Conservation (phyloP, 805 yeast genomes). For the Ogataea pini region DNA sequence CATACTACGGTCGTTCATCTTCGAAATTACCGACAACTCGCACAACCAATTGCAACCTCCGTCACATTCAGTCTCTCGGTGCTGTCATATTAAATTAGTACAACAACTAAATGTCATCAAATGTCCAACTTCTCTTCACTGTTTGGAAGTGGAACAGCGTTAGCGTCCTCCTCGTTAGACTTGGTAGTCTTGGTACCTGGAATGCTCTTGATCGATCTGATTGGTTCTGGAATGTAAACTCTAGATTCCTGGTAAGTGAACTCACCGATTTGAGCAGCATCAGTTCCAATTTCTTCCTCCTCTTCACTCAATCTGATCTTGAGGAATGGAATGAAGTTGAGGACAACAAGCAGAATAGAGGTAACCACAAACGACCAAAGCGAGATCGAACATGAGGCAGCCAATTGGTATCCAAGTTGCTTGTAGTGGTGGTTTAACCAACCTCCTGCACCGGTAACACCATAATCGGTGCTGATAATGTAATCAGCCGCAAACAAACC, state of each 20-base stretch:
- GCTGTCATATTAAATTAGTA: too few species aligned
- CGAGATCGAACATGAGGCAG: slow-evolving; percentile 70
- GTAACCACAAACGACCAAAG: slow-evolving; percentile 78
- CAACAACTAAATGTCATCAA: slow-evolving; percentile 4
- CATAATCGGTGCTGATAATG: slow-evolving; percentile 80
- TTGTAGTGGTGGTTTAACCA: slow-evolving; percentile 82
- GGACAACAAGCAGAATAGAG: slow-evolving; percentile 58
- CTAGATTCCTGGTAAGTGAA: slow-evolving; percentile 70
- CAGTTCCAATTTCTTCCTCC: slow-evolving; percentile 87
- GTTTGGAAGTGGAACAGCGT: slow-evolving; percentile 34
- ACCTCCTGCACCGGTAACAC: slow-evolving; percentile 69
- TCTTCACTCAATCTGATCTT: slow-evolving; percentile 82
- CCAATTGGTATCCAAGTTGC: slow-evolving; percentile 87
- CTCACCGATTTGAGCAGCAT: slow-evolving; percentile 89
- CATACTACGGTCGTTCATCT: too few species aligned
- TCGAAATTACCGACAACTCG: too few species aligned
- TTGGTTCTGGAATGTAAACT: slow-evolving; percentile 74
- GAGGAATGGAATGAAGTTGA: slow-evolving; percentile 79
- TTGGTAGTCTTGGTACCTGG: slow-evolving; percentile 17
- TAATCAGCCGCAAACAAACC: slow-evolving; percentile 93
- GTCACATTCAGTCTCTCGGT: too few species aligned
- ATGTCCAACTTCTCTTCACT: slow-evolving; percentile 29
- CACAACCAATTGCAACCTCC: too few species aligned
- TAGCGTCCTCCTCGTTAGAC: slow-evolving; percentile 27
- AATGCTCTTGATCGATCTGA: slow-evolving; percentile 53